Percentiles rank a stretch among this genome's conserved stretches.
Evolutionary conservation across 257 asterid species (phyloP).

Genomic region (Solanum neorickii): DNA sequence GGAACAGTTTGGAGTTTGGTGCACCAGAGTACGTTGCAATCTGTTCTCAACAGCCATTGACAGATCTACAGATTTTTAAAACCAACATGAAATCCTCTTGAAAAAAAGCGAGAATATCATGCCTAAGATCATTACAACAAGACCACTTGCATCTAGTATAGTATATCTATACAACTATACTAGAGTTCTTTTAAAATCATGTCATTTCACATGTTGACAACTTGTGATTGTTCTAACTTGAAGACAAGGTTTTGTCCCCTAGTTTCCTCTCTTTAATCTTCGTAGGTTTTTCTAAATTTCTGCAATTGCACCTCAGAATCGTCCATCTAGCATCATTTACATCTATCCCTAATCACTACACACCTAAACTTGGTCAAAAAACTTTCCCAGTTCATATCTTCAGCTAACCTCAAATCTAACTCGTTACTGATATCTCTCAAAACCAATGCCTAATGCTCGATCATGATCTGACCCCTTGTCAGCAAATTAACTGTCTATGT

Average conservation of each 20-base stretch:
- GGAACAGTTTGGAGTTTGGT: neutral
- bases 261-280: neutral
- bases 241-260: neutral
- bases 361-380: neutral
- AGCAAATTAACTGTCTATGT: neutral
- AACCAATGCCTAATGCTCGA: neutral
- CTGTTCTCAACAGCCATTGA: neutral
- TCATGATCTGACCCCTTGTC: neutral
- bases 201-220: neutral
- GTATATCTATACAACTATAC: neutral
- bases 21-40: neutral
- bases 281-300: neutral
- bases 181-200: neutral
- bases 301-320: neutral
- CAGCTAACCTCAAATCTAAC: neutral
- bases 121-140: neutral
- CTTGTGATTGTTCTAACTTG: neutral
- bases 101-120: neutral
- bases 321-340: neutral
- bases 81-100: neutral
- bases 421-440: neutral
- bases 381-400: neutral
- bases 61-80: neutral
- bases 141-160: neutral
- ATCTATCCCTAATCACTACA: neutral